Conservation (phyloP, 345 rosid genomes). For the Barbarea vulgaris region DNA sequence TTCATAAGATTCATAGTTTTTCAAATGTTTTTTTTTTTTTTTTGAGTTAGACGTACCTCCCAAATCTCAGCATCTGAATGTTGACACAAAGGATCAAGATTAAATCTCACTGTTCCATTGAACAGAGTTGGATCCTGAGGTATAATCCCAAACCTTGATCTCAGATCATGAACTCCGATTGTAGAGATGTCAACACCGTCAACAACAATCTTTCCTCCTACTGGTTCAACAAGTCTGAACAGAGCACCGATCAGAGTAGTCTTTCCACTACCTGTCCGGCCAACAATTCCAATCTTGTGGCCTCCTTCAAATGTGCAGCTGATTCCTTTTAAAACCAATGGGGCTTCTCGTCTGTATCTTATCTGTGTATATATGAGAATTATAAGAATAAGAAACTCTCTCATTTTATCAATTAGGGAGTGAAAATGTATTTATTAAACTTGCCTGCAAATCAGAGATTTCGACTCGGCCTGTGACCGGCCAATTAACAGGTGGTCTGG, state of each 20-base stretch:
- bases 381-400: background rate
- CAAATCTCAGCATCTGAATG: slow-evolving; percentile 85
- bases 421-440: slow-evolving; percentile 1
- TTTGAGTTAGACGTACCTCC: slow-evolving; percentile 71
- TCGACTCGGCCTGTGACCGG: slow-evolving; percentile 84
- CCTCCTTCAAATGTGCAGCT: slow-evolving; percentile 91
- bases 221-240: slow-evolving; percentile 90
- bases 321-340: slow-evolving; percentile 76
- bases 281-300: slow-evolving; percentile 91
- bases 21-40: background rate
- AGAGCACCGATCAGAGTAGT: slow-evolving; percentile 87
- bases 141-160: slow-evolving; percentile 88
- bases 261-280: slow-evolving; percentile 96
- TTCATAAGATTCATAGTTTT: slow-evolving; percentile 1
- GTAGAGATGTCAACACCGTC: slow-evolving; percentile 79
- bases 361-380: slow-evolving; percentile 51
- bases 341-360: slow-evolving; percentile 69
- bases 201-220: slow-evolving; percentile 75
- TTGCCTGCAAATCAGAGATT: slow-evolving; percentile 76
- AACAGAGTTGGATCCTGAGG: slow-evolving; percentile 97
- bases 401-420: background rate
- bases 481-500: slow-evolving; percentile 75
- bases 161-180: slow-evolving; percentile 84
- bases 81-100: slow-evolving; percentile 77
- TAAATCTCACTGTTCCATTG: slow-evolving; percentile 90